Conservation (phyloP, 2,329 filamentous ascomycete genomes). For the Monosporascus sp. region DNA sequence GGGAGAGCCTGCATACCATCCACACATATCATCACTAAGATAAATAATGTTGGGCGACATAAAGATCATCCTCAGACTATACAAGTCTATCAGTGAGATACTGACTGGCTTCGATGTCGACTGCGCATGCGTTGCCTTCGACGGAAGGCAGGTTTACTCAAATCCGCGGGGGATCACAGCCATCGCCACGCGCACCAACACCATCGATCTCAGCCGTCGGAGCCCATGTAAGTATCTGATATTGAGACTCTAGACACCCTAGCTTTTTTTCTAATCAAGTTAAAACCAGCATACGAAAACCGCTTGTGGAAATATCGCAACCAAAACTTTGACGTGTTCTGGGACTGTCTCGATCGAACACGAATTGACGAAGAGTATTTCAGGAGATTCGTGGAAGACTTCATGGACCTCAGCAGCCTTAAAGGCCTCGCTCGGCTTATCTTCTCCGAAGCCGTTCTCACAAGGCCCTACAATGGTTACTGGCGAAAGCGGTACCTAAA, state of each 20-base stretch:
- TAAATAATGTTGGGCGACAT: neutral
- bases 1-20: neutral
- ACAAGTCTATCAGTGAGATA: neutral
- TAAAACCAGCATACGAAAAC: slow-evolving; percentile 1
- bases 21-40: no score
- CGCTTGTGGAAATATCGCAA: neutral
- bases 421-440: neutral
- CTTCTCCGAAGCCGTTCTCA: neutral
- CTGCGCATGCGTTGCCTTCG: neutral
- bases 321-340: neutral
- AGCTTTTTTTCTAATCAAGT: neutral
- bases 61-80: neutral
- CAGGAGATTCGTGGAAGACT: neutral
- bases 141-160: neutral
- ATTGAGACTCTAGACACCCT: neutral
- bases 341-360: neutral
- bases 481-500: neutral
- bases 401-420: neutral
- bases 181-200: neutral
- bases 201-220: neutral
- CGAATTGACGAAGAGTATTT: neutral
- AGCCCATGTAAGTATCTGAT: slow-evolving; percentile 1
- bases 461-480: neutral
- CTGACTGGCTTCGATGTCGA: neutral
- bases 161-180: neutral